Base-by-base conservation (phyloP, 768 basidiomycete genomes). In the Russula virescens region DNA sequence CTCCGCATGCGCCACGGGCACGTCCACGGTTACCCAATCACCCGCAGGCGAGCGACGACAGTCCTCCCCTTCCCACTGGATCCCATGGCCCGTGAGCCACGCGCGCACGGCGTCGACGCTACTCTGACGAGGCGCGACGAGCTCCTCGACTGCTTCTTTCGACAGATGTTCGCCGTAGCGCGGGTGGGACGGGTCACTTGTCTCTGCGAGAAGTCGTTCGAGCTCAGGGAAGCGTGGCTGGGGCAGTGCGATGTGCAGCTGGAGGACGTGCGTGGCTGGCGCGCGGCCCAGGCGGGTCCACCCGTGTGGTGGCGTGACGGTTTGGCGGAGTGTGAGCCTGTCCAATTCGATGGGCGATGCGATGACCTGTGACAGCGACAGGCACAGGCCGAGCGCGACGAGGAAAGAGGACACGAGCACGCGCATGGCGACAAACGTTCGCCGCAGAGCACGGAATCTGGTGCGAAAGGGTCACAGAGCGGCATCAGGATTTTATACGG, bases 21-120 rank as follows among this genome's bases (percentile, higher is more conserved):
- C 70, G 5, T 72, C 79, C 49, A 86, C 68, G 2, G 75, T 82
- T 9, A 86, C 71, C 85, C 84, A 88, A 62, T 87, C 86, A 54
- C 80, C 76, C 1, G 86, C 83, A 1, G 85, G 78, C 5, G 85
- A 85, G 10, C 79, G 78, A 54, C 71, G 65, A 34, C 83, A 66
- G 53, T 81, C 76, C 51, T 75, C 68, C 46, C 80, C 76, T 50
- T 75, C 68, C 47, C 80, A 78, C n/a, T 68, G 63, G n/a, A 87
- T 73, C 19, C 80, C 84, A 59, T 84, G 76, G 2, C 74, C 73
- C 1, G 71, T 71, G 23, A 88, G 73, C 85, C 87, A 88, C 63
- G 76, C 74, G 48, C 79, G 73, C 26, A 87, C 84, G 3, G 74
- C 69, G 26, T 76, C 69, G 19, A 86, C 60, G 45, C 80, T 83